Base-by-base conservation (phyloP, 768 basidiomycete genomes). In the Panaeolus papilionaceus region DNA sequence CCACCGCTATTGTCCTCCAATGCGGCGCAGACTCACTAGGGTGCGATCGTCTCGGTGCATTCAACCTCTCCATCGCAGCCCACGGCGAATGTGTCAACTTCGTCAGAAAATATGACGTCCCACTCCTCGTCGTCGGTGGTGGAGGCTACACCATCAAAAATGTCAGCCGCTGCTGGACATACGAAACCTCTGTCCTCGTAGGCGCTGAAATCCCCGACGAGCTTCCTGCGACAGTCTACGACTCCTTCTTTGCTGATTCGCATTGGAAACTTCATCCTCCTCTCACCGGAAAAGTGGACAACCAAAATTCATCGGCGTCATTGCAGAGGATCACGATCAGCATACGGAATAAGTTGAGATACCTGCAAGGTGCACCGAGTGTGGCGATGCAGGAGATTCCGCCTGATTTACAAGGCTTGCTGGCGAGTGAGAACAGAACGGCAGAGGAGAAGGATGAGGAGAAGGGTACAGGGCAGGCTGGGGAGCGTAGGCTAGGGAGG, bases 11-110 rank as follows among this genome's bases (percentile, higher is more conserved):
- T 71, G 98, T 99, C 5, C 83, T 99, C 0, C 97, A 99, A 76
- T 99, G 97, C 74, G 98, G 97, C 23, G 98, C 98, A 3, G 97
- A 99, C 74, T 96, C 95, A 6, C 84, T 99, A 6, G 97, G 96
- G 1, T 95, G 94, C 71, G 98, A 99, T 76, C 84, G 98, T 40
- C 84, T 99, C 2, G 97, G 97, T 20, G 96, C 96, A 0, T 99
- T 99, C 88, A 99, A 99, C 75, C 85, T 99, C 5, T 96, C 94
- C 12, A 99, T 99, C 71, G 94, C 95, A 28, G 97, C 96, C 0
- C 97, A 99, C 73, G 97, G 98, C 20, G 97, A 99, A 80, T 99
- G 97, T 76, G 96, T 99, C 38, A 92, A 96, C 75, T 99, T 96
- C 77, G 95, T 99, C 63, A 91, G 96, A 69, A 91, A 91, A 70